phyloP scores from a whole-genome alignment of 2,329 filamentous ascomycete genomes.

The Didymella sp. region DNA sequence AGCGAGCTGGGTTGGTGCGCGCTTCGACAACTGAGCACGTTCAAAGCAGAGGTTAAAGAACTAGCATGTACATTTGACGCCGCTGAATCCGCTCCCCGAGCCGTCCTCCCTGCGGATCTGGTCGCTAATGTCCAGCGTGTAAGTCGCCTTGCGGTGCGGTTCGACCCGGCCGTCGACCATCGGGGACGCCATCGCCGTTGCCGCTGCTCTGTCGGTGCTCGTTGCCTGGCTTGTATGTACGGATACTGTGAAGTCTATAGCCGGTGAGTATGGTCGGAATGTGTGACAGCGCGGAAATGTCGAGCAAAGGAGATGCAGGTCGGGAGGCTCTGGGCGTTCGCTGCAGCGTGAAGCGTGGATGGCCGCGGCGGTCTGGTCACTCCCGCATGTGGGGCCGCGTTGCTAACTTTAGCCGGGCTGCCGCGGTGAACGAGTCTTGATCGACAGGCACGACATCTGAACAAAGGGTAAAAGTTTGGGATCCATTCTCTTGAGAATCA shows the following conservation, averaged over 20 bases:
- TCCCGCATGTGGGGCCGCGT: conserved; percentile 12
- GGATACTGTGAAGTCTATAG: not conserved
- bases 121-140: conserved; percentile 47
- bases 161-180: conserved; percentile 46
- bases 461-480: no score
- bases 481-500: not conserved
- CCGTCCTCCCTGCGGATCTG: conserved; percentile 37
- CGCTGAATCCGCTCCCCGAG: conserved; percentile 30
- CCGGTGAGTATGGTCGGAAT: not conserved
- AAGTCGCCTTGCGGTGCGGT: conserved; percentile 50
- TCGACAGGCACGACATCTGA: not conserved
- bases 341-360: conserved; percentile 7
- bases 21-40: not conserved
- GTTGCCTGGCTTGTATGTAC: not conserved
- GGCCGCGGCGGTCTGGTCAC: conserved; percentile 7
- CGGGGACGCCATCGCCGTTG: conserved; percentile 46
- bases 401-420: conserved; percentile 6
- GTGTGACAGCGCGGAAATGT: not conserved
- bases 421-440: not conserved
- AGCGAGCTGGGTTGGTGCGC: not conserved
- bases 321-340: conserved; percentile 1
- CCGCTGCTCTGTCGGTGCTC: not conserved
- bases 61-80: conserved; percentile 44
- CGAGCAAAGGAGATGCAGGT: not conserved
- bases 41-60: not conserved